Conservation (phyloP, 345 rosid species). For the Erucastrum elatum region DNA sequence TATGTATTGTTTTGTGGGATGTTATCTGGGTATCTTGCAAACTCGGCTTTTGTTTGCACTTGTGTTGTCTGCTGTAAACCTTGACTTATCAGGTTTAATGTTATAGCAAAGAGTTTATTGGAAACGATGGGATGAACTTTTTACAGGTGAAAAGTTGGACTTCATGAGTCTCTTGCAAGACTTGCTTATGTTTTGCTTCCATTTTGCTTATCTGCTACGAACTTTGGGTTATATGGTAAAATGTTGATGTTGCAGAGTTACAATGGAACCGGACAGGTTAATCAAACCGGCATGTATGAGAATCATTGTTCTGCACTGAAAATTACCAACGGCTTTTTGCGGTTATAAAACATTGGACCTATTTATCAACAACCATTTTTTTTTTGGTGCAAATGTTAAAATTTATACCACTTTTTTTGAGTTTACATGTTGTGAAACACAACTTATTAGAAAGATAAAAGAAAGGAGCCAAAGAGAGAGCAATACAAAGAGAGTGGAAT, state of each 20-base stretch:
- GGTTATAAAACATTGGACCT: background rate
- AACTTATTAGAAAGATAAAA: background rate
- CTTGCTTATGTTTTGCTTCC: background rate
- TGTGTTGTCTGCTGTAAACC: background rate
- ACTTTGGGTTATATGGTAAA: background rate
- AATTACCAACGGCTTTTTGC: background rate
- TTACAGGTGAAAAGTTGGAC: background rate
- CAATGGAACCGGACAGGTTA: background rate
- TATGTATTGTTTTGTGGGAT: constrained; percentile 5
- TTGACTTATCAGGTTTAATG: background rate
- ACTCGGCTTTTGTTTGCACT: background rate
- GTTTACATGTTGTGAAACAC: background rate
- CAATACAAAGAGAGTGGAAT: no score
- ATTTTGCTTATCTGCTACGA: background rate
- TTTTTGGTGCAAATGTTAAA: no score
- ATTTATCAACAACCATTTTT: background rate
- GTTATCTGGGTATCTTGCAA: background rate
- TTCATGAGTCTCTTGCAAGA: background rate
- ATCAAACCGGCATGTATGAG: background rate
- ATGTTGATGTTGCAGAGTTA: background rate
- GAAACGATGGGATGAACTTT: background rate
- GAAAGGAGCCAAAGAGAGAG: no score
- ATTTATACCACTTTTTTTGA: no score
- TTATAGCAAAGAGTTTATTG: background rate
- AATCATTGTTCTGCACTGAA: background rate